phyloP scores from a whole-genome alignment of 768 basidiomycete species.

The Boletus sp. region DNA sequence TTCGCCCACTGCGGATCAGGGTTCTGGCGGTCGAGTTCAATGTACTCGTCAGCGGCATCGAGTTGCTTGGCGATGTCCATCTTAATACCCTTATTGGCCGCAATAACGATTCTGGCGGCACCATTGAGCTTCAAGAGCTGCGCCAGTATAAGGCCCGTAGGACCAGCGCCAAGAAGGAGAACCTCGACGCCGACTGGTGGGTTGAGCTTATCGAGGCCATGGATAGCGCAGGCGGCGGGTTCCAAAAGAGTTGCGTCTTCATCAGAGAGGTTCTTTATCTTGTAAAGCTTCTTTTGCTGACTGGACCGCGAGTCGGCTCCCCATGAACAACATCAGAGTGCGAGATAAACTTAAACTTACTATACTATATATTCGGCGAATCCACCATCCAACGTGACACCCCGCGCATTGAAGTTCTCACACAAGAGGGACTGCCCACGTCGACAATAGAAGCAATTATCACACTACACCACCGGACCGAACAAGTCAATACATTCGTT shows the following conservation, averaged over 20 bases:
- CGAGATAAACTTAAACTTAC: conserved; percentile 46
- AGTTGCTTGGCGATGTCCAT: conserved; percentile 82
- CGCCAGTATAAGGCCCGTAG: conserved; percentile 87
- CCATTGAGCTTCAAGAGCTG: conserved; percentile 88
- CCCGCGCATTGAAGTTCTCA: conserved; percentile 79
- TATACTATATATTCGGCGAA: conserved; percentile 89
- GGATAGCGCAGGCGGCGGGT: conserved; percentile 88
- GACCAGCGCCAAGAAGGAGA: conserved; percentile 85
- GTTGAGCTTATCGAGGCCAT: conserved; percentile 85
- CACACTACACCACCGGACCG: conserved; percentile 51
- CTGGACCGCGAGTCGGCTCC: conserved; percentile 30
- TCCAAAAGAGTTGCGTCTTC: conserved; percentile 87
- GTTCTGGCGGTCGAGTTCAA: conserved; percentile 76
- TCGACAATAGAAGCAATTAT: conserved; percentile 83
- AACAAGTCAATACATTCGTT: conserved; percentile 1
- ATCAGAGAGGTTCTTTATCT: conserved; percentile 83
- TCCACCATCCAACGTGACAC: conserved; percentile 79
- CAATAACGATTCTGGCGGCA: conserved; percentile 76
- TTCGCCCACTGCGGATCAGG: conserved; percentile 78
- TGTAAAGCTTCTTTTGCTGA: conserved; percentile 76
- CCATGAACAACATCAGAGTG: neutral
- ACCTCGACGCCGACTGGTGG: conserved; percentile 83
- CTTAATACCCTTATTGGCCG: conserved; percentile 89
- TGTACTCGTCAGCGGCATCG: conserved; percentile 79
- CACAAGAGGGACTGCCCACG: conserved; percentile 81